Base-by-base conservation (phyloP, 139 green algal species). In the Chlorella ohadii region DNA sequence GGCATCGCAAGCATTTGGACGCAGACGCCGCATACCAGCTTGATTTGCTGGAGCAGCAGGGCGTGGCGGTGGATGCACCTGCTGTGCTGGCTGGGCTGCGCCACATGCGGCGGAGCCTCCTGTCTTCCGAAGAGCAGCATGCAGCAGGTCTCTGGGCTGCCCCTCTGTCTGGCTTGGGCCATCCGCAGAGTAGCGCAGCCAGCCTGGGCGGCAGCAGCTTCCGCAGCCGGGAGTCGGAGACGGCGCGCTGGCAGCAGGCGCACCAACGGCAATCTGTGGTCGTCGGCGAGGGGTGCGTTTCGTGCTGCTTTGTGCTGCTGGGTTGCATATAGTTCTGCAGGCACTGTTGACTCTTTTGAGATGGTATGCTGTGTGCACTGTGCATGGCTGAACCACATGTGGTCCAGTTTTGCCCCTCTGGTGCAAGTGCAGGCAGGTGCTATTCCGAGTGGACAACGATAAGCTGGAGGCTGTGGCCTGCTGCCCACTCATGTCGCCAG, bases 391-490 rank as follows among this genome's bases (percentile, higher is more conserved):
- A n/a, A n/a, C n/a, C n/a, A n/a, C n/a, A n/a, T n/a, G n/a, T n/a
- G n/a, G n/a, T n/a, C n/a, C n/a, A n/a, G n/a, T n/a, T n/a, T 59
- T 59, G 12, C 51, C 11, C 15, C 22, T 20, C 51, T 13, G 51
- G 51, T 4, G 28, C 31, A 6, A n/a, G 63, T 68, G 63, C 65
- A 72, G 65, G 31, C 65, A 72, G 17, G 65, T 72, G 15, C 38
- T 87, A n/a, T 84, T 92, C 66, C 39, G 83, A 7, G 83, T 91
- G 31, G 87, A 87, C 51, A 71, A 75, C 17, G 91, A 94, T 63
- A 75, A 44, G n/a, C 47, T 90, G 15, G 41, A 81, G 27, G 82
- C 81, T 22, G 83, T 92, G n/a, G 86, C 81, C 19, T 83, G 68
- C 61, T 87, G 87, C 83, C 61, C 78, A 6, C 78, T 87, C 55